Evolutionary conservation across 1,139 yeast species (phyloP).

Genomic region (Debaryomyces sp.): DNA sequence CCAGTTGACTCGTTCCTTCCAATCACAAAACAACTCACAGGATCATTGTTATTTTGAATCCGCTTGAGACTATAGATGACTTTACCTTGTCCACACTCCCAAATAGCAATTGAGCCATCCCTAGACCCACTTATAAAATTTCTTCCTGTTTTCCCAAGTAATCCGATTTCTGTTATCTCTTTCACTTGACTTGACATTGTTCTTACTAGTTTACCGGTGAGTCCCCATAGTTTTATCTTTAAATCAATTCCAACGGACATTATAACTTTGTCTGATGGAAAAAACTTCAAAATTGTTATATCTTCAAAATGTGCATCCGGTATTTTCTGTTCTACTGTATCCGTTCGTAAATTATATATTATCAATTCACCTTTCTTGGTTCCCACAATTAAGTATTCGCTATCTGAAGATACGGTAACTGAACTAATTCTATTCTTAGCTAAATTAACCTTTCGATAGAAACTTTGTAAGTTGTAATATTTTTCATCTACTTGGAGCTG

Average conservation of each 20-base stretch:
- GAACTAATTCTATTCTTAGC: constrained; percentile 1
- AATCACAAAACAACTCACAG: constrained; percentile 25
- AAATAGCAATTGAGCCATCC: constrained; percentile 58
- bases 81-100: constrained; percentile 69
- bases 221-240: constrained; percentile 62
- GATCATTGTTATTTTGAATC: constrained; percentile 33
- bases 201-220: constrained; percentile 46
- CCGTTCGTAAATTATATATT: constrained; percentile 14
- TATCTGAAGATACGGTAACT: constrained; percentile 6
- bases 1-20: constrained; percentile 9
- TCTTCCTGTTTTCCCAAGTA: constrained; percentile 61
- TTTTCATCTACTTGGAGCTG: constrained; percentile 3
- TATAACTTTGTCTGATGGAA: constrained; percentile 64
- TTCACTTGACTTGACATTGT: constrained; percentile 49
- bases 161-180: constrained; percentile 46
- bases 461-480: constrained; percentile 5
- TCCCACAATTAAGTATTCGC: constrained; percentile 39
- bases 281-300: constrained; percentile 37
- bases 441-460: constrained; percentile 2
- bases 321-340: constrained; percentile 16
- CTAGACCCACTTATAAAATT: constrained; percentile 55
- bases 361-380: constrained; percentile 43
- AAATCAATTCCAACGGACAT: constrained; percentile 59
- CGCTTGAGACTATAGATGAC: constrained; percentile 42
- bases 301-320: constrained; percentile 51